phyloP scores from a whole-genome alignment of 2,329 filamentous ascomycete species.

The Aspergillus pseudoterreus region DNA sequence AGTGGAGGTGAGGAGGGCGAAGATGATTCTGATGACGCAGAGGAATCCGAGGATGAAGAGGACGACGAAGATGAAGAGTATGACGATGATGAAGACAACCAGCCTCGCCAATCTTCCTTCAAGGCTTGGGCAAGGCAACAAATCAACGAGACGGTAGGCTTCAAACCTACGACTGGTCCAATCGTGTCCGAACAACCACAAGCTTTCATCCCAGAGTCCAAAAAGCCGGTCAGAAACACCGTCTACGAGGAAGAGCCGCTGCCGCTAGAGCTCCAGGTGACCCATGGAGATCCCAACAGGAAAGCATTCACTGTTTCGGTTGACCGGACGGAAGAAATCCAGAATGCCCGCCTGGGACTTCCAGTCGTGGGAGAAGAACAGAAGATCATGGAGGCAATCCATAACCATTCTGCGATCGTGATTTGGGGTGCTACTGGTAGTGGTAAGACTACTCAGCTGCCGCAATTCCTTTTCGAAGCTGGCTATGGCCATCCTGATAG shows the following conservation, averaged over 20 bases:
- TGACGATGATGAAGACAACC: constrained; percentile 18
- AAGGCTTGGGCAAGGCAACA: constrained; percentile 89
- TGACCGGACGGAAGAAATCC: constrained; percentile 66
- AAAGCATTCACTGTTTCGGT: constrained; percentile 76
- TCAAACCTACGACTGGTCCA: constrained; percentile 47
- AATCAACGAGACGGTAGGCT: constrained; percentile 77
- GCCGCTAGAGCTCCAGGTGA: constrained; percentile 36
- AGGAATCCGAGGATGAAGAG: constrained; percentile 28
- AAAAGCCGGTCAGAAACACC: constrained; percentile 34
- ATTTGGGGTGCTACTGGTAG: constrained; percentile 94
- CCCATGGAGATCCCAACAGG: constrained; percentile 48
- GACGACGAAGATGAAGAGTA: constrained; percentile 35
- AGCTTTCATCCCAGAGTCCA: constrained; percentile 24
- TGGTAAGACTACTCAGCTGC: constrained; percentile 95
- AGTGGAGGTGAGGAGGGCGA: constrained; percentile 18
- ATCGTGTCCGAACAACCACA: constrained; percentile 30
- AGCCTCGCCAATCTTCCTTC: constrained; percentile 63
- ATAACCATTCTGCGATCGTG: constrained; percentile 85
- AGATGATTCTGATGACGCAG: constrained; percentile 28
- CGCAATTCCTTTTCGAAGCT: constrained; percentile 92
- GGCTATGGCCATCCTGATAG: constrained; percentile 79
- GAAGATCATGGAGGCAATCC: constrained; percentile 94
- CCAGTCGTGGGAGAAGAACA: constrained; percentile 95
- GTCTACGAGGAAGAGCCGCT: constrained; percentile 38
- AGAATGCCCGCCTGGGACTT: constrained; percentile 71